phyloP scores from a whole-genome alignment of 228 moss, liverwort and hornwort genomes.

The Sphagnum magellanicum region DNA sequence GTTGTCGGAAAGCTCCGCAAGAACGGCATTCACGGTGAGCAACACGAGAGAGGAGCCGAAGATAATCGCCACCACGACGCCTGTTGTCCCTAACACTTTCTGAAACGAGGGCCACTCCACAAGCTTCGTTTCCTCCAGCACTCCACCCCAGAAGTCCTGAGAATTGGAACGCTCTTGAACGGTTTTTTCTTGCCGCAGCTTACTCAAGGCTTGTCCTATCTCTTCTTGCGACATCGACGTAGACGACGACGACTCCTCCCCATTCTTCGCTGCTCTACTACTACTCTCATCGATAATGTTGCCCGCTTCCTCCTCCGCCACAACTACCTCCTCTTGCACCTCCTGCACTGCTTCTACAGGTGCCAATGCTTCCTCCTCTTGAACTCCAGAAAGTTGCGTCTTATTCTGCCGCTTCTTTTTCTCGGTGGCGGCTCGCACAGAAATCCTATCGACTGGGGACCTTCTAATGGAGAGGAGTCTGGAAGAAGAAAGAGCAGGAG shows the following conservation, averaged over 20 bases:
- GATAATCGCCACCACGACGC: slow-evolving; percentile 92
- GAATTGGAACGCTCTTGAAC: slow-evolving; percentile 26
- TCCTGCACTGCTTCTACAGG: no score
- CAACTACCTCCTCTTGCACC: no score
- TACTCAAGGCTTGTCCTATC: slow-evolving; percentile 64
- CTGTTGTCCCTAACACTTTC: slow-evolving; percentile 82
- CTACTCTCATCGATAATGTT: no score
- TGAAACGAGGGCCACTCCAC: slow-evolving; percentile 92
- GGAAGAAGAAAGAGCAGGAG: no score
- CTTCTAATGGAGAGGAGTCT: no score
- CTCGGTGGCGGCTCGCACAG: no score
- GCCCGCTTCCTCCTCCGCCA: no score
- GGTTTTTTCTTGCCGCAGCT: slow-evolving; percentile 48
- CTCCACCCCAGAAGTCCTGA: slow-evolving; percentile 76
- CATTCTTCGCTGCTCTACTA: neutral
- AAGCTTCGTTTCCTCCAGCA: slow-evolving; percentile 79
- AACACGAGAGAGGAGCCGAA: slow-evolving; percentile 81
- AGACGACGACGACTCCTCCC: slow-evolving; percentile 11
- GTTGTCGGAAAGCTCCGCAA: slow-evolving; percentile 86
- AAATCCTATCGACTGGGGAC: no score
- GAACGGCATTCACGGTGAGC: slow-evolving; percentile 79
- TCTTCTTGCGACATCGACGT: slow-evolving; percentile 41
- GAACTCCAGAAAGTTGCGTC: no score
- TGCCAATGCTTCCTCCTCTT: no score
- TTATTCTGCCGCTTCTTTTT: no score